Conservation (phyloP, 805 yeast genomes). For the Citeromyces matritensis region DNA sequence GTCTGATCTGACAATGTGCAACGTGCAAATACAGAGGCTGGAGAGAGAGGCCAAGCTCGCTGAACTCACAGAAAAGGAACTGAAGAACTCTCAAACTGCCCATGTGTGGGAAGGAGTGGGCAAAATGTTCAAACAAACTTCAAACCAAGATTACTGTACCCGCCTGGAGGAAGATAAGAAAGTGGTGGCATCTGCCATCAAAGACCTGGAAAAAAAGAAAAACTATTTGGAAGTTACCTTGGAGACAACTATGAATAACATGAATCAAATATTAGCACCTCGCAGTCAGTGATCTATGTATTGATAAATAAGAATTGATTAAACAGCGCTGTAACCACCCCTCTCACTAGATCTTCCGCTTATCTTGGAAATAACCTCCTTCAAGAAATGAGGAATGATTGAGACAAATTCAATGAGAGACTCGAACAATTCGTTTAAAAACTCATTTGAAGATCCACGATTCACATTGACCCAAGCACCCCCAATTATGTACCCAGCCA, state of each 20-base stretch:
- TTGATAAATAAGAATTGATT: slow-evolving; percentile 6
- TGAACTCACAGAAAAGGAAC: slow-evolving; percentile 39
- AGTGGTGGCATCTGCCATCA: slow-evolving; percentile 40
- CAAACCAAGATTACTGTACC: slow-evolving; percentile 26
- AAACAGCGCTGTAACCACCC: slow-evolving; percentile 92
- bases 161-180: slow-evolving; percentile 35
- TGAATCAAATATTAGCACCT: slow-evolving; percentile 26
- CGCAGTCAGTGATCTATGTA: neutral
- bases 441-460: slow-evolving; percentile 55
- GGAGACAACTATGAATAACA: slow-evolving; percentile 52
- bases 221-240: slow-evolving; percentile 63
- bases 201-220: slow-evolving; percentile 51
- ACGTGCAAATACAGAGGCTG: slow-evolving; percentile 31
- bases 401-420: slow-evolving; percentile 39
- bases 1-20: slow-evolving; percentile 41
- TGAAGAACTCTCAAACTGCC: slow-evolving; percentile 26
- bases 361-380: slow-evolving; percentile 54
- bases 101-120: slow-evolving; percentile 81
- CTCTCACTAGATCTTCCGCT: slow-evolving; percentile 47
- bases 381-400: slow-evolving; percentile 49
- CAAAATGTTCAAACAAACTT: slow-evolving; percentile 43
- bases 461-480: slow-evolving; percentile 68
- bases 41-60: slow-evolving; percentile 36
- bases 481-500: slow-evolving; percentile 58
- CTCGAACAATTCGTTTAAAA: slow-evolving; percentile 60